Conservation (phyloP, 441 rosid species). For the Biscutella laevigata region DNA sequence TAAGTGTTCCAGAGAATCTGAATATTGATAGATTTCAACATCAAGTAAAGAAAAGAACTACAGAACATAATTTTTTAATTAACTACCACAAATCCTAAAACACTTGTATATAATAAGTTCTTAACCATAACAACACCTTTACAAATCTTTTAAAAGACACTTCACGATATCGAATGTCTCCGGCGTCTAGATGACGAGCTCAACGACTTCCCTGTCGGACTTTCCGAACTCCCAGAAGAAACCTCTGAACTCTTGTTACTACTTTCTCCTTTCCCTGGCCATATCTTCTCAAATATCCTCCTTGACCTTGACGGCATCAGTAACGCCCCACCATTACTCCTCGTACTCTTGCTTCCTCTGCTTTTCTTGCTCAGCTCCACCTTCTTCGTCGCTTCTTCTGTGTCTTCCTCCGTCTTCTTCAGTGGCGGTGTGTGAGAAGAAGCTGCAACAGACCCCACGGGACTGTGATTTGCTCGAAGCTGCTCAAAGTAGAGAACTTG, state of each 20-base stretch:
- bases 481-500: conserved; percentile 94
- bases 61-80: neutral
- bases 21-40: no score
- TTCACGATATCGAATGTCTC: conserved; percentile 74
- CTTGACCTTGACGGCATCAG: conserved; percentile 80
- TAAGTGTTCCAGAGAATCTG: no score
- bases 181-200: conserved; percentile 60
- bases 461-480: conserved; percentile 55
- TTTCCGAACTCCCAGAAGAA: conserved; percentile 85
- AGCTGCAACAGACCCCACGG: conserved; percentile 28
- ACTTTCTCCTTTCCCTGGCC: conserved; percentile 59
- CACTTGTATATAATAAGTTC: neutral
- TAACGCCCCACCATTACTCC: conserved; percentile 54
- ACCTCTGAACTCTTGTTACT: conserved; percentile 72
- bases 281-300: conserved; percentile 76
- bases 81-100: conserved; percentile 17
- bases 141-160: no score
- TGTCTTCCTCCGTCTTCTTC: conserved; percentile 44
- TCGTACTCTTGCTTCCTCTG: conserved; percentile 55
- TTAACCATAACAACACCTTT: no score
- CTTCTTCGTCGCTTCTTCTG: conserved; percentile 28
- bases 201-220: conserved; percentile 72
- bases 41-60: neutral
- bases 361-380: conserved; percentile 34
- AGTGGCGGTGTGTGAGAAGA: conserved; percentile 29